Percentiles rank a stretch among this genome's conserved stretches.
Conservation (phyloP, 805 yeast species). For the Schizosaccharomyces octosporus region DNA sequence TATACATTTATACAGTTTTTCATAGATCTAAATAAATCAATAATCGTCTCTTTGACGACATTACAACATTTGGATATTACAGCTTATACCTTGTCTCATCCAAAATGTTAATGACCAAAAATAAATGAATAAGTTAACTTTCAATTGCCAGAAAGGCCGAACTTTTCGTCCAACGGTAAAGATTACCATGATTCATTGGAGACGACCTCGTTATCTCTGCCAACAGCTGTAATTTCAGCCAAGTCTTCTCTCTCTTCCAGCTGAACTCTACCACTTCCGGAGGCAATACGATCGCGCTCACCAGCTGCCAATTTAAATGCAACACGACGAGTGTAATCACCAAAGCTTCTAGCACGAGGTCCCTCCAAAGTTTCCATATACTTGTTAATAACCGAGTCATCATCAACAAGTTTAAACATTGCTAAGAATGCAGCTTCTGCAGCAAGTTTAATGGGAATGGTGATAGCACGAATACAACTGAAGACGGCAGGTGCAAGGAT, state of each 20-base stretch:
- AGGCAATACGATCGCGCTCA: slow-evolving; percentile 66
- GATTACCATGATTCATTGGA: background rate
- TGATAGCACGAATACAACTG: slow-evolving; percentile 59
- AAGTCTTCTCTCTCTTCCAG: slow-evolving; percentile 74
- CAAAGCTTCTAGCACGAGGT: slow-evolving; percentile 36
- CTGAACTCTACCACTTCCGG: slow-evolving; percentile 77
- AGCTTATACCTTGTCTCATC: too few species aligned
- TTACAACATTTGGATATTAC: too few species aligned
- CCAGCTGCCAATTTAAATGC: slow-evolving; percentile 66
- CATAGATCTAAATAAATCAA: too few species aligned
- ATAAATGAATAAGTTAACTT: too few species aligned
- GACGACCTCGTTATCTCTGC: slow-evolving; percentile 19
- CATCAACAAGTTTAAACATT: slow-evolving; percentile 48
- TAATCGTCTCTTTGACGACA: too few species aligned
- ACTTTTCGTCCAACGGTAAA: too few species aligned
- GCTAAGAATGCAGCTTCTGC: slow-evolving; percentile 76
- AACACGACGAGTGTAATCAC: slow-evolving; percentile 76
- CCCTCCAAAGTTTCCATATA: slow-evolving; percentile 28
- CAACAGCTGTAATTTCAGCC: slow-evolving; percentile 69
- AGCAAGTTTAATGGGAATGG: slow-evolving; percentile 78
- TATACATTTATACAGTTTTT: too few species aligned
- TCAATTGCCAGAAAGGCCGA: too few species aligned
- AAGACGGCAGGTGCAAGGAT: slow-evolving; percentile 55
- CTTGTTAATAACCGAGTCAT: slow-evolving; percentile 19
- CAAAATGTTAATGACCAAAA: too few species aligned